Evolutionary conservation across 768 basidiomycete genomes (phyloP).

Genomic region (Glaciozyma antarctica): DNA sequence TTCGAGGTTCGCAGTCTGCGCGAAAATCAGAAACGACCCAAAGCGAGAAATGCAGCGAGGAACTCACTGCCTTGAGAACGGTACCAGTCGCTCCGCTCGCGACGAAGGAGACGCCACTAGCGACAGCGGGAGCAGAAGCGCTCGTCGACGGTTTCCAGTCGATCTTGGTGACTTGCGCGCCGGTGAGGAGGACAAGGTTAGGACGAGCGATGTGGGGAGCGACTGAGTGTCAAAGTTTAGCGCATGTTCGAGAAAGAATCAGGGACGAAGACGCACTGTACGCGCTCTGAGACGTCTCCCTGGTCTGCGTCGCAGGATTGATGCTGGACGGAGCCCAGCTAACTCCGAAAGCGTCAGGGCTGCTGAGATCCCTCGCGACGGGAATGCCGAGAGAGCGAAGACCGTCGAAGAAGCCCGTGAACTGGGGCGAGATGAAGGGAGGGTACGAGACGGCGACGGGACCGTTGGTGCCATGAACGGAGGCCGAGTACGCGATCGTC

Average conservation of each 20-base stretch:
- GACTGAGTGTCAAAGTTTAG: not conserved
- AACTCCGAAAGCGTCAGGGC: conserved; percentile 5
- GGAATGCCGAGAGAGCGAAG: conserved; percentile 4
- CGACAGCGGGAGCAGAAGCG: not conserved
- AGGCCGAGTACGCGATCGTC: not conserved
- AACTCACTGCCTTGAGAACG: not conserved
- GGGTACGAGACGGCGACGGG: conserved; percentile 3
- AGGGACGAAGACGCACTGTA: conserved; percentile 14
- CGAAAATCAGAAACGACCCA: no score
- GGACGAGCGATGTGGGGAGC: not conserved
- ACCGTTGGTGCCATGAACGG: not conserved
- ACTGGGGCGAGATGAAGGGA: not conserved
- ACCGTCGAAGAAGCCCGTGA: conserved; percentile 2
- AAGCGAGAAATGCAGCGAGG: no score
- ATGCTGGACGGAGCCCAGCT: conserved; percentile 8
- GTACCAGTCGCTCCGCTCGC: not conserved
- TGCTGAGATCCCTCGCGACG: conserved; percentile 8
- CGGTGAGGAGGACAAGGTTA: conserved; percentile 41
- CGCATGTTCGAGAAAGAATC: not conserved
- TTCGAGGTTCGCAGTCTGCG: conserved; percentile 20
- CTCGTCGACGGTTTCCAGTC: not conserved
- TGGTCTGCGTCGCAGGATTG: not conserved
- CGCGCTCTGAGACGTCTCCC: conserved; percentile 12
- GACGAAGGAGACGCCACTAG: conserved; percentile 13
- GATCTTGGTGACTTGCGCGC: conserved; percentile 40